phyloP scores from a whole-genome alignment of 2,329 filamentous ascomycete species.

The Orbilia javanica region DNA sequence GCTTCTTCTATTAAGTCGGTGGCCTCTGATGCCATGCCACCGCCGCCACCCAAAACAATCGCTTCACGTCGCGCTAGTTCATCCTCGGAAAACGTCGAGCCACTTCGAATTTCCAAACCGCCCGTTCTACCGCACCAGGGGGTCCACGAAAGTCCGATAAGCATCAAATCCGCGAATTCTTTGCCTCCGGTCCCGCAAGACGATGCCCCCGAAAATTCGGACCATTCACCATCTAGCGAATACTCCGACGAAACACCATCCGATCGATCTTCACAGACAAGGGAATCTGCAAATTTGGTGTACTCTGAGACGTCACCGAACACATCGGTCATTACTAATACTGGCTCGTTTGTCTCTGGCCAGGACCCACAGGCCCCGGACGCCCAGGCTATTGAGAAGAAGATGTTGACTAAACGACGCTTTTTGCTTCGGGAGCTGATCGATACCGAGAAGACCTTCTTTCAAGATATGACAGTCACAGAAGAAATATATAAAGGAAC shows the following conservation, averaged over 20 bases:
- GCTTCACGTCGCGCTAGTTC: conserved; percentile 46
- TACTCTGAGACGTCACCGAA: conserved; percentile 52
- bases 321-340: conserved; percentile 51
- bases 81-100: conserved; percentile 48
- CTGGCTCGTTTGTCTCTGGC: conserved; percentile 63
- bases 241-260: conserved; percentile 61
- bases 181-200: conserved; percentile 26
- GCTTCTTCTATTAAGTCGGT: conserved; percentile 53
- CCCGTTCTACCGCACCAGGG: conserved; percentile 28
- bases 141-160: conserved; percentile 53
- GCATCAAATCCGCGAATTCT: conserved; percentile 39
- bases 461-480: conserved; percentile 95
- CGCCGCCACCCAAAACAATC: conserved; percentile 50
- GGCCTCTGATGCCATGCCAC: conserved; percentile 54
- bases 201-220: conserved; percentile 55
- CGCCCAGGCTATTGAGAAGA: conserved; percentile 72
- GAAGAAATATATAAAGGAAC: conserved; percentile 98
- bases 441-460: conserved; percentile 90
- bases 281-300: conserved; percentile 25
- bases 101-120: conserved; percentile 49
- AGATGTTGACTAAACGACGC: conserved; percentile 81
- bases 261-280: conserved; percentile 45
- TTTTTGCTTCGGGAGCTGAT: conserved; percentile 91
- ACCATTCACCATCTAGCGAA: conserved; percentile 61
- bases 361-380: conserved; percentile 72